Conservation (phyloP, 352 stramenopile genomes). For the Phytopythium ostracodes region DNA sequence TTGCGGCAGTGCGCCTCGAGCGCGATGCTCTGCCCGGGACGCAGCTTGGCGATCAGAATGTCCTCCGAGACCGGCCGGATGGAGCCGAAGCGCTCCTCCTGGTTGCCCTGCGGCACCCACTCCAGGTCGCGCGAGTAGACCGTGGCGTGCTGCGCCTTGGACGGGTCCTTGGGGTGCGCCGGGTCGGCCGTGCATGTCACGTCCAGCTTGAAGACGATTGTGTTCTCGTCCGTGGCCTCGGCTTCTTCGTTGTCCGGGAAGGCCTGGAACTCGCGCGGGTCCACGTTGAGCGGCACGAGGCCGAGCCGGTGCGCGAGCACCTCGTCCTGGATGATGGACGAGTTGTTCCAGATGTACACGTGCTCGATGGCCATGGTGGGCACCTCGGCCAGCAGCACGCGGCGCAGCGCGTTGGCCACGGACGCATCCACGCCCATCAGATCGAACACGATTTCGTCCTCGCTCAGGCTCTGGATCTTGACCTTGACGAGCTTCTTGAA, state of each 20-base stretch:
- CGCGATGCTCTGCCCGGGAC: conserved; percentile 94
- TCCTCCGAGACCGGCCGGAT: conserved; percentile 92
- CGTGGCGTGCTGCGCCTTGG: conserved; percentile 63
- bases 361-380: conserved; percentile 93
- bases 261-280: conserved; percentile 82
- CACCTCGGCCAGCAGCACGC: conserved; percentile 90
- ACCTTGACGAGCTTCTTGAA: conserved; percentile 84
- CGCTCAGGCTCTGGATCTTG: conserved; percentile 77
- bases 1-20: conserved; percentile 94
- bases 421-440: conserved; percentile 89
- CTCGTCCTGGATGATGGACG: conserved; percentile 92
- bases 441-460: conserved; percentile 91
- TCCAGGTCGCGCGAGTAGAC: conserved; percentile 95
- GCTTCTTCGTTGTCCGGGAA: conserved; percentile 87
- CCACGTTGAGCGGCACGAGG: conserved; percentile 79
- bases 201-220: conserved; percentile 95
- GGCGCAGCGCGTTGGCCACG: conserved; percentile 90
- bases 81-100: conserved; percentile 86
- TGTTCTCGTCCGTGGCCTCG: conserved; percentile 94
- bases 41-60: conserved; percentile 96
- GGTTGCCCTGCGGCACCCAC: conserved; percentile 96
- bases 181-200: conserved; percentile 85
- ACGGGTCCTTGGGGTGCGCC: conserved; percentile 55
- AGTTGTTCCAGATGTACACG: conserved; percentile 94
- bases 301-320: conserved; percentile 89